Conservation (phyloP, 306 rosid genomes). For the Leucaena leucocephala region DNA sequence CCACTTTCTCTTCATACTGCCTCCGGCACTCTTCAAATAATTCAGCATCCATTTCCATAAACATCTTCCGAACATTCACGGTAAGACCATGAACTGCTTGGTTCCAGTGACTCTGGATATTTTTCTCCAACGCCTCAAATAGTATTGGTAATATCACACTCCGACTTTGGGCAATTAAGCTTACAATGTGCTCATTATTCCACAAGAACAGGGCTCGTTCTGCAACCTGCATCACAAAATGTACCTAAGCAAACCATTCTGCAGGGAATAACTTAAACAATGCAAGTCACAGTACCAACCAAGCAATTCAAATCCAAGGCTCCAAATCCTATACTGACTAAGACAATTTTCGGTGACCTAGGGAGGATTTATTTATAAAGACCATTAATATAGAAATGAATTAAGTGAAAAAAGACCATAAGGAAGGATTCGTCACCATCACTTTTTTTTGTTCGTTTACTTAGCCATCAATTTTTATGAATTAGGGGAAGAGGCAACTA, state of each 20-base stretch:
- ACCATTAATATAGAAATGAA: neutral
- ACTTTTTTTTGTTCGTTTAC: neutral
- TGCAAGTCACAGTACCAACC: neutral
- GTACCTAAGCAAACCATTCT: slow-evolving; percentile 37
- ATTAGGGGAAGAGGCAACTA: too few relatives aligned
- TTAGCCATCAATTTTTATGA: neutral
- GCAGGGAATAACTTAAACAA: slow-evolving; percentile 1
- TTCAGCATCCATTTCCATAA: slow-evolving; percentile 87
- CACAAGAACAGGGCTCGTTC: slow-evolving; percentile 92
- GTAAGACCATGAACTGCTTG: slow-evolving; percentile 94
- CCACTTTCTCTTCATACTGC: slow-evolving; percentile 66
- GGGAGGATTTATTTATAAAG: neutral
- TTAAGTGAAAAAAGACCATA: neutral
- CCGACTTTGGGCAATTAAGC: slow-evolving; percentile 91
- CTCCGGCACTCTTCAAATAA: slow-evolving; percentile 89
- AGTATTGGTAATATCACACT: slow-evolving; percentile 72
- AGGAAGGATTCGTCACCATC: neutral
- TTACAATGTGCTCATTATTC: slow-evolving; percentile 93
- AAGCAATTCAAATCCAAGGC: neutral
- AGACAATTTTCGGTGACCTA: neutral
- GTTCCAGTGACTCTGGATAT: slow-evolving; percentile 88
- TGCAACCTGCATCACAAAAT: slow-evolving; percentile 71
- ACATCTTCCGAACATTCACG: slow-evolving; percentile 85
- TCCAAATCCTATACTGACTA: neutral
- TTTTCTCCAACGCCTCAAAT: slow-evolving; percentile 86